phyloP scores from a whole-genome alignment of 768 basidiomycete species.

The Ramaria rubella region DNA sequence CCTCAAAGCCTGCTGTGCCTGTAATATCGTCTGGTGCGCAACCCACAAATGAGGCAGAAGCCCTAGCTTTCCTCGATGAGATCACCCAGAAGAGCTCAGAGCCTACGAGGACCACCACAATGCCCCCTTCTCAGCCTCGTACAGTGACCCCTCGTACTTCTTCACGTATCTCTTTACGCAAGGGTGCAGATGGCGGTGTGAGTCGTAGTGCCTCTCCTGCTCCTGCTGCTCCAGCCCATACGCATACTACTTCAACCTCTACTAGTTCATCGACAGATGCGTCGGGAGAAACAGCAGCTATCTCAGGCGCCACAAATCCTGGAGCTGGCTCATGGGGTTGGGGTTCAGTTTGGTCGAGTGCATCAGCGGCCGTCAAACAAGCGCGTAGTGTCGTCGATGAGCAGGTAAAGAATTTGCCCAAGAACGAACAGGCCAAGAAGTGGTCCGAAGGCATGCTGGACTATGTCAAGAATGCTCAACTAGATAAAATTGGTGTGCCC shows the following conservation, averaged over 20 bases:
- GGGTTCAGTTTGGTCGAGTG: conserved; percentile 74
- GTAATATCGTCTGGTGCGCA: conserved; percentile 17
- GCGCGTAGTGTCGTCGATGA: conserved; percentile 87
- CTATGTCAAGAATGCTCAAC: conserved; percentile 82
- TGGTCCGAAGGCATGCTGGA: conserved; percentile 82
- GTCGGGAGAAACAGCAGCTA: conserved; percentile 19
- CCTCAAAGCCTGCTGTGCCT: conserved; percentile 5
- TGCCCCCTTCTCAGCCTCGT: conserved; percentile 28
- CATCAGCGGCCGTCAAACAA: conserved; percentile 80
- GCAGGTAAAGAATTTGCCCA: conserved; percentile 81
- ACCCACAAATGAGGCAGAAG: conserved; percentile 44
- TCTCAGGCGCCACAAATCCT: conserved; percentile 18
- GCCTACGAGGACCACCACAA: conserved; percentile 53
- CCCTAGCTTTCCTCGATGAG: conserved; percentile 90
- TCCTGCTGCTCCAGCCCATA: conserved; percentile 20
- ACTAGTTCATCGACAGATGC: conserved; percentile 17
- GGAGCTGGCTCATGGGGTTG: conserved; percentile 46
- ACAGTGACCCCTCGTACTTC: conserved; percentile 50
- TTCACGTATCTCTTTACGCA: conserved; percentile 12
- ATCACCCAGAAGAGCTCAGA: conserved; percentile 88
- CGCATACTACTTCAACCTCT: conserved; percentile 12
- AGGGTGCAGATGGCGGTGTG: conserved; percentile 13
- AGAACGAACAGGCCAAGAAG: conserved; percentile 81
- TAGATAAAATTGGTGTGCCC: conserved; percentile 75
- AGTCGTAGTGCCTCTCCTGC: conserved; percentile 22